Evolutionary conservation across 2,329 filamentous ascomycete genomes (phyloP).

Genomic region (Rasamsonia emersonii): DNA sequence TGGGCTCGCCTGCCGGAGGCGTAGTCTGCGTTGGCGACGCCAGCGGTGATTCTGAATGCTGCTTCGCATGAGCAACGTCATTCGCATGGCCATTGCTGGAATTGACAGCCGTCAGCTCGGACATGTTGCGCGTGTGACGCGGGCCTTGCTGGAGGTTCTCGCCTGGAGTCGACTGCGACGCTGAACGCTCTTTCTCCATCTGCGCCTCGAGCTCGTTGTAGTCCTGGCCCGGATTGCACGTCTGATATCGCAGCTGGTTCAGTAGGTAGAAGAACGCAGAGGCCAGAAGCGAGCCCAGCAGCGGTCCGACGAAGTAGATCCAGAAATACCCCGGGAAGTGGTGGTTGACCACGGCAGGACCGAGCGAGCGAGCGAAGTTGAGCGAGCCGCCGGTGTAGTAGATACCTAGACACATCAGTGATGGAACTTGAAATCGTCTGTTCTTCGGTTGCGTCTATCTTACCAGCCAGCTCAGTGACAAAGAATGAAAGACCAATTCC

Average conservation of each 20-base stretch:
- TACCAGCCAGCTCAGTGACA: constrained; percentile 46
- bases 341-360: constrained; percentile 38
- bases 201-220: constrained; percentile 30
- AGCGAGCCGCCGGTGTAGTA: constrained; percentile 42
- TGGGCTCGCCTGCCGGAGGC: no score
- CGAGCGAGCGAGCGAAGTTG: constrained; percentile 42
- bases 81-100: no score
- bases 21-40: no score
- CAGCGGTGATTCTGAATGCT: no score
- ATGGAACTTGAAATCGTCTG: no score
- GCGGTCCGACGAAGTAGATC: constrained; percentile 44
- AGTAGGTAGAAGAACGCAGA: constrained; percentile 43
- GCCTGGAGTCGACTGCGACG: no score
- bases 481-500: constrained; percentile 66
- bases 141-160: no score
- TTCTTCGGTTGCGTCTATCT: constrained; percentile 3
- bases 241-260: constrained; percentile 35
- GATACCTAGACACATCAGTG: no score
- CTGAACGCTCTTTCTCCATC: no score
- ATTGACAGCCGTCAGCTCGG: no score
- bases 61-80: no score
- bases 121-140: no score
- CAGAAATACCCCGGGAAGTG: constrained; percentile 40
- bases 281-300: constrained; percentile 39
- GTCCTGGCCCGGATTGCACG: constrained; percentile 48